phyloP scores from a whole-genome alignment of 2,329 filamentous ascomycete genomes.

The Aspergillus fructus region DNA sequence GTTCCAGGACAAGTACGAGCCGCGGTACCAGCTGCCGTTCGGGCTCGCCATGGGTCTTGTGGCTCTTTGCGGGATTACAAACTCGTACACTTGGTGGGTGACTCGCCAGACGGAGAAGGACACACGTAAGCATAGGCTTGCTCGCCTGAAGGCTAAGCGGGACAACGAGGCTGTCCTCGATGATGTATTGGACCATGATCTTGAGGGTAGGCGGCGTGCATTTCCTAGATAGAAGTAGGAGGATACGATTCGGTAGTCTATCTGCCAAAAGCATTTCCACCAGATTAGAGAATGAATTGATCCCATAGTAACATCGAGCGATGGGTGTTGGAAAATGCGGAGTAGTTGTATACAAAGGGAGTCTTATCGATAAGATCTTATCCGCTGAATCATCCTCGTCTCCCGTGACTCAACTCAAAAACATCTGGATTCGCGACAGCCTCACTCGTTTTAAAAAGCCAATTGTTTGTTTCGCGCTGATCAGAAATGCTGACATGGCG shows the following conservation, averaged over 20 bases:
- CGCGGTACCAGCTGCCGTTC: conserved; percentile 17
- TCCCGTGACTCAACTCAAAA: not conserved
- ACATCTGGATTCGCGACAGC: not conserved
- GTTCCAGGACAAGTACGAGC: conserved; percentile 20
- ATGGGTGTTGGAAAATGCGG: not conserved
- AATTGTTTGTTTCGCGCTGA: conserved; percentile 7
- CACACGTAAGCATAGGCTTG: conserved; percentile 12
- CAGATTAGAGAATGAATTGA: no score
- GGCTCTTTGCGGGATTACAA: conserved; percentile 3
- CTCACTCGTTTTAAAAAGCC: not conserved
- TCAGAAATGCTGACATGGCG: conserved; percentile 42
- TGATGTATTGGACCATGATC: not conserved
- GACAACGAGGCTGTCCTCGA: not conserved
- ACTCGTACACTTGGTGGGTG: no score
- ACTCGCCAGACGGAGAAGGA: conserved; percentile 11
- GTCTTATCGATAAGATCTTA: not conserved
- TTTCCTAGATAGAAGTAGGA: no score
- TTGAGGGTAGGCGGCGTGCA: no score
- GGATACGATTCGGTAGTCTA: no score
- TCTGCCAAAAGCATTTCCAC: no score
- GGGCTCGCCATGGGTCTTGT: conserved; percentile 19
- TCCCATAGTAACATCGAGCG: no score
- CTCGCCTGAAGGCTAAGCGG: not conserved
- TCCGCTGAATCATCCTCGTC: not conserved
- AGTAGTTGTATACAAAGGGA: no score